Conservation (phyloP, 306 rosid species). For the Lathyrus sativus region DNA sequence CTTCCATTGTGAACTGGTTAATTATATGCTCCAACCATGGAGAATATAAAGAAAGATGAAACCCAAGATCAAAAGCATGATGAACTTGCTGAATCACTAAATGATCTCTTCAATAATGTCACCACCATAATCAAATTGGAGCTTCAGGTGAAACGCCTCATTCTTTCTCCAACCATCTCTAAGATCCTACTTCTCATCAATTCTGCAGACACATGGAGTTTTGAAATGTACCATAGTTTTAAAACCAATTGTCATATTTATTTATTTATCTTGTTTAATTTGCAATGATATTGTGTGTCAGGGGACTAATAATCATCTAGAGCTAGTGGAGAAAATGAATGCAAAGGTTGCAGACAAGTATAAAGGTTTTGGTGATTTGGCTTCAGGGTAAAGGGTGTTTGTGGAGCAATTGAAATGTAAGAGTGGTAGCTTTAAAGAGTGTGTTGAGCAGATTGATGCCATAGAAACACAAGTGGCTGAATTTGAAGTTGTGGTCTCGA, state of each 20-base stretch:
- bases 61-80: constrained; percentile 41
- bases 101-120: constrained; percentile 69
- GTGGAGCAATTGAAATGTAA: constrained; percentile 85
- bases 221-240: neutral
- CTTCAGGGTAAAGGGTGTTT: constrained; percentile 83
- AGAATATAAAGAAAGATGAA: constrained; percentile 38
- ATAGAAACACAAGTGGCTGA: constrained; percentile 86
- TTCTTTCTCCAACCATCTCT: constrained; percentile 12
- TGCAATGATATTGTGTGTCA: constrained; percentile 26
- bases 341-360: constrained; percentile 77
- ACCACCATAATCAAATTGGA: constrained; percentile 82
- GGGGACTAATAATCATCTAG: constrained; percentile 83
- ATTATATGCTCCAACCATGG: constrained; percentile 38
- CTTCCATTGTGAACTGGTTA: neutral
- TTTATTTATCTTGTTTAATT: constrained; percentile 13
- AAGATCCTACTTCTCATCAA: constrained; percentile 4
- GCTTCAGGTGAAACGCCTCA: constrained; percentile 61
- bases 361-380: constrained; percentile 76
- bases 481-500: constrained; percentile 78
- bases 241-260: too few relatives aligned
- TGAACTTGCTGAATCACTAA: constrained; percentile 67
- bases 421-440: constrained; percentile 71
- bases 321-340: constrained; percentile 90
- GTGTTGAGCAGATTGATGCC: constrained; percentile 68
- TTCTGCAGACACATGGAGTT: neutral